Conservation (phyloP, 805 yeast species). For the Wickerhamiella hasegawae region DNA sequence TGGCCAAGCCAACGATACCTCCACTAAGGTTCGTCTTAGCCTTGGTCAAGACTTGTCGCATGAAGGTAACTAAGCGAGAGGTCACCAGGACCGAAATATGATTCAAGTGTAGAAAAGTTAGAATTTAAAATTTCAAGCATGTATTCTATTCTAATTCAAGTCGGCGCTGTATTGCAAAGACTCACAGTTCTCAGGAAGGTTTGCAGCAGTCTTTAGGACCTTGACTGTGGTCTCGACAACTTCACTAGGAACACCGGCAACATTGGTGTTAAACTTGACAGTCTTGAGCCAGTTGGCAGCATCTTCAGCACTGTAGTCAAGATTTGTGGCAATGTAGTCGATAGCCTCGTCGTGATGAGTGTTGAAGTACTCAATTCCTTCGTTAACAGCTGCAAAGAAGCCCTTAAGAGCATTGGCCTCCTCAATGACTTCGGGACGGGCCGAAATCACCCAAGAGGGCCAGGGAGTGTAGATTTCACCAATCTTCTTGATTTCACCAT, state of each 20-base stretch:
- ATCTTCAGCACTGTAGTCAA: conserved; percentile 65
- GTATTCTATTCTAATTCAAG: no score
- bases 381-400: conserved; percentile 40
- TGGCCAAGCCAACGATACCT: conserved; percentile 38
- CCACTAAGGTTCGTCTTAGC: conserved; percentile 19
- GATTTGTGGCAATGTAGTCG: conserved; percentile 41
- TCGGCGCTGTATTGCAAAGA: conserved; percentile 2
- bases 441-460: conserved; percentile 85
- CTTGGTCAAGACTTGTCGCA: background rate
- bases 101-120: no score
- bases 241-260: conserved; percentile 31
- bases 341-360: conserved; percentile 47
- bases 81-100: no score
- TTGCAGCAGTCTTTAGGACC: conserved; percentile 50
- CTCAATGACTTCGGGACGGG: conserved; percentile 27
- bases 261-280: conserved; percentile 43
- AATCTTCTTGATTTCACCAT: conserved; percentile 58
- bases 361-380: conserved; percentile 55
- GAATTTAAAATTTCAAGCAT: no score
- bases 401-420: conserved; percentile 18
- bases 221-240: conserved; percentile 40
- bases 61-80: no score
- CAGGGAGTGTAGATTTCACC: conserved; percentile 91
- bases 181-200: conserved; percentile 21
- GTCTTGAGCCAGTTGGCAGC: conserved; percentile 72